Percentiles rank a stretch among this genome's conserved stretches.
These are phyloP conservation scores for Incumbomyces delicatus DNA, from an alignment of 2,329 filamentous ascomycete species.

Conservation along the genomic window DNA sequence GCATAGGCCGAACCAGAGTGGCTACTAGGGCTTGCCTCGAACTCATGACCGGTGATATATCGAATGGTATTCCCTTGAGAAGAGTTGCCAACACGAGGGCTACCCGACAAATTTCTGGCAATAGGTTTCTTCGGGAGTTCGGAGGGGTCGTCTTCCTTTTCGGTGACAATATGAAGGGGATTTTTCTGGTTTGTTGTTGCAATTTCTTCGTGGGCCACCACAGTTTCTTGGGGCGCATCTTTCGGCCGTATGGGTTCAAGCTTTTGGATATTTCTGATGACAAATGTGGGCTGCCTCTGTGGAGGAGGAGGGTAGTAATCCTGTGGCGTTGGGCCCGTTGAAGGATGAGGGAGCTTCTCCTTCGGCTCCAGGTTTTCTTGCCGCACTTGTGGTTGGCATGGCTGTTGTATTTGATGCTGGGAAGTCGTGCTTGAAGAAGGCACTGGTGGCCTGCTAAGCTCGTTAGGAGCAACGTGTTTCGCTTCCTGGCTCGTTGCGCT, in stretches of 20 bases:
- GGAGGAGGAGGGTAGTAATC: slow-evolving; percentile 3
- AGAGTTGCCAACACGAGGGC: not conserved
- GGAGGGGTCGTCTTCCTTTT: not conserved
- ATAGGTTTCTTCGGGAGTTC: not conserved
- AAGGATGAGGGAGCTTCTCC: not conserved
- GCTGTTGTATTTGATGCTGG: too few relatives aligned
- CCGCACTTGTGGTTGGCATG: not conserved
- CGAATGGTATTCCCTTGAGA: not conserved
- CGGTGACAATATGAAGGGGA: not conserved
- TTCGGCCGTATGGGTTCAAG: not conserved
- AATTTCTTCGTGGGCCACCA: not conserved
- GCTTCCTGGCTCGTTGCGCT: not conserved
- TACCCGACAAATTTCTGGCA: too few relatives aligned
- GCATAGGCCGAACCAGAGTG: not conserved
- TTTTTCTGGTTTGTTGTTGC: not conserved
- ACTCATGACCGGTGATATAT: not conserved
- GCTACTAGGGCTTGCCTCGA: not conserved
- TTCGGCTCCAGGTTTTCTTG: not conserved
- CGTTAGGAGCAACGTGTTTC: not conserved
- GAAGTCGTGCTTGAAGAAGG: not conserved
- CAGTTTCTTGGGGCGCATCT: not conserved
- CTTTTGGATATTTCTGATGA: not conserved
- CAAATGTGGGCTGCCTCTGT: not conserved
- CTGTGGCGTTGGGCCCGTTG: not conserved
- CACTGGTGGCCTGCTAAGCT: not conserved